phyloP scores from a whole-genome alignment of 1,284 basidiomycete genomes.

The Trichosporon faecale region DNA sequence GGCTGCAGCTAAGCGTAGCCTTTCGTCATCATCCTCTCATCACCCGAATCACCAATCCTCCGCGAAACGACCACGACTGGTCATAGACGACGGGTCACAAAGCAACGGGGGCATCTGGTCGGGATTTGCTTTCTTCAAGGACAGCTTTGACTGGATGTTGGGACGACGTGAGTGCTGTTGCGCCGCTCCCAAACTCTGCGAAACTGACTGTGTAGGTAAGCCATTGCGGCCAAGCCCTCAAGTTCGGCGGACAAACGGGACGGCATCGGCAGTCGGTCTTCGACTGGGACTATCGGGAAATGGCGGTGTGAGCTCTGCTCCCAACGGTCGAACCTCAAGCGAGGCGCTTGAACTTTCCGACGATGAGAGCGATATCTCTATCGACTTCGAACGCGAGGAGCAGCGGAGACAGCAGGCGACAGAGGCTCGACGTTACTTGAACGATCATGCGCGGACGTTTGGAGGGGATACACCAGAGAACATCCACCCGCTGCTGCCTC shows the following conservation, averaged over 20 bases:
- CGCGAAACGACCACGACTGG: background rate
- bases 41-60: background rate
- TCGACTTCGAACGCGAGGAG: slow-evolving; percentile 1
- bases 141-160: background rate
- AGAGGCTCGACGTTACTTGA: slow-evolving; percentile 15
- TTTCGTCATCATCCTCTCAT: background rate
- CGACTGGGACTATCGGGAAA: background rate
- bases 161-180: background rate
- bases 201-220: background rate
- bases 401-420: background rate
- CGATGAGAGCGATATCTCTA: slow-evolving; percentile 7
- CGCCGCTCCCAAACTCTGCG: background rate
- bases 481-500: slow-evolving; percentile 7
- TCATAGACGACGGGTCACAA: background rate
- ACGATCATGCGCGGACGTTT: slow-evolving; percentile 13
- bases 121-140: background rate
- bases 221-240: background rate
- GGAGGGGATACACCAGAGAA: background rate
- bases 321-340: background rate
- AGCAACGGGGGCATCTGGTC: background rate
- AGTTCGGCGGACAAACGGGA: background rate
- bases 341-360: background rate
- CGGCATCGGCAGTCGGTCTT: background rate
- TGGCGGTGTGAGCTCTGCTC: background rate
- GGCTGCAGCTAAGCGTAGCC: background rate